Evolutionary conservation across 1,139 yeast species (phyloP), one percentile per base, ranked within the genome.

Genomic region (Saccharomyces hybrid): DNA sequence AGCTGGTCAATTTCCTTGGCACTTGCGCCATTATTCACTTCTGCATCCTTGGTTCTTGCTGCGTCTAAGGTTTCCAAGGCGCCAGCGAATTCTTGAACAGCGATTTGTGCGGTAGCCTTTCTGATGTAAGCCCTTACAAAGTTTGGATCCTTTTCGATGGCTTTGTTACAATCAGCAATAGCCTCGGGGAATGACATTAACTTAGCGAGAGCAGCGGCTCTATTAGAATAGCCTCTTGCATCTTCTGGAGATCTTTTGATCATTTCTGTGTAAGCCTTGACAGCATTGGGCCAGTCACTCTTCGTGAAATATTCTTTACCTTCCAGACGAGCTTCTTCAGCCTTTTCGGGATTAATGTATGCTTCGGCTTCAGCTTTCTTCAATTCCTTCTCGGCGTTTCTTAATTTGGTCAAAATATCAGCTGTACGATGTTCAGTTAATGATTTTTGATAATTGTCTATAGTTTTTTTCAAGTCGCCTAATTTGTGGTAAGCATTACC

Each of bases 361-460:
- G 84, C 82, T 63, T 81, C 80, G 47, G 88, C 82, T 73, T 90
- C 97, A 67, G 80, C 79, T 55, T 77, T 77, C 75, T 93, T 91
- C 62, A 88, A 78, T 65, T 86, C 89, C 73, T 88, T 88, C 75
- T 93, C 98, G 49, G 96, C 80, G 26, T 83, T 73, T 75, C 98
- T 86, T 69, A 95, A 81, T 75, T 93, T 95, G 66, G 82, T 84
- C 67, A 95, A 80, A 30, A 88, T 88, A 57, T 91, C 98, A 14
- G 99, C 96, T 30, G 96, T 89, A 76, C 99, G 86, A 74, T 90
- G 97, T 76, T 95, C 99, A 49, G 99, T 95, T 67, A 95, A 79
- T 1, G 98, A 87, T 73, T 88, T 89, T 74, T 91, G 95, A 69
- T 87, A 93, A 70, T 69, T 81, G 67, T 84, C 86, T 59, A 83